Percentiles rank a stretch among this genome's conserved stretches.
Evolutionary conservation across 176 grass and related monocot species (phyloP).

Genomic region (Cenchrus purpureus): DNA sequence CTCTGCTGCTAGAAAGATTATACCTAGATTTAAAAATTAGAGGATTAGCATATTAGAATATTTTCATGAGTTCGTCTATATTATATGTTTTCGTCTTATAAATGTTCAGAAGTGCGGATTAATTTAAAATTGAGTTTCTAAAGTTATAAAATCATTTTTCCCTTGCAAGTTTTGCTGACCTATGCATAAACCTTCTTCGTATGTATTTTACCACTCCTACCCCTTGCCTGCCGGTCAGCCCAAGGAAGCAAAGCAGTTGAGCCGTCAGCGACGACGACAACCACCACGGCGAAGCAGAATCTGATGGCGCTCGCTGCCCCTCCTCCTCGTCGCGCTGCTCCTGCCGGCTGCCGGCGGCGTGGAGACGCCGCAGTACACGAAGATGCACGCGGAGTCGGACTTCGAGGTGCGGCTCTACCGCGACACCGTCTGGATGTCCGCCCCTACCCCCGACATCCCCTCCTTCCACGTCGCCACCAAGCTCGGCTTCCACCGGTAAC

Average conservation of each 20-base stretch:
- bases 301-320: conserved; percentile 14
- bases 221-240: conserved; percentile 14
- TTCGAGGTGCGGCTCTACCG: conserved; percentile 87
- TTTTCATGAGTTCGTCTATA: too few relatives aligned
- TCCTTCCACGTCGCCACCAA: conserved; percentile 90
- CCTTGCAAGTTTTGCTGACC: too few relatives aligned
- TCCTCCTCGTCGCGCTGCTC: conserved; percentile 25
- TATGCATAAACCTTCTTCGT: not conserved
- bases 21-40: too few relatives aligned
- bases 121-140: too few relatives aligned
- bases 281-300: conserved; percentile 22
- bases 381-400: conserved; percentile 76
- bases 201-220: not conserved
- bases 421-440: conserved; percentile 82
- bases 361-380: conserved; percentile 83
- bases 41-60: too few relatives aligned
- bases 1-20: too few relatives aligned
- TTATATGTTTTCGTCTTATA: too few relatives aligned
- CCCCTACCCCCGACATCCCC: conserved; percentile 54
- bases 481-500: conserved; percentile 81
- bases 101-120: too few relatives aligned
- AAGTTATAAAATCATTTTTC: too few relatives aligned
- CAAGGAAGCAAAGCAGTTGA: not conserved
- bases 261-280: not conserved
- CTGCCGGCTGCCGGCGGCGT: conserved; percentile 20